Base-by-base conservation (phyloP, 2,329 filamentous ascomycete species). In the Bisporella sp. region DNA sequence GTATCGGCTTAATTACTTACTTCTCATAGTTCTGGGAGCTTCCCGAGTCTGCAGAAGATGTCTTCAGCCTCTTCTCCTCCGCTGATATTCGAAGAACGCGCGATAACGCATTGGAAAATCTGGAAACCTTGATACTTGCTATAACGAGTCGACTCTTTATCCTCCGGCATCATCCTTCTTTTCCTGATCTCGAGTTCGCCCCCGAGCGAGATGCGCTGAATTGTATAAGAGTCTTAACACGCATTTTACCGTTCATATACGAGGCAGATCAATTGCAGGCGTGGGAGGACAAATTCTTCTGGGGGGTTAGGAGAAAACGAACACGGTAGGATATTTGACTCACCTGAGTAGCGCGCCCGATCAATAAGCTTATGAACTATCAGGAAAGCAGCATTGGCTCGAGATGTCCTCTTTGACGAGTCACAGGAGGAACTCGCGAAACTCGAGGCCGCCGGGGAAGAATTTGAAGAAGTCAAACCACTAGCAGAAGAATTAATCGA, bases 261-360 rank as follows among this genome's bases (percentile, higher is more conserved):
- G 93, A 99, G 69, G 85, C 85, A 47, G 91, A 96, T 41, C 78
- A 85, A 48, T 71, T 99, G 46, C 79, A 85, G 54, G 69, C 75
- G 58, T 99, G 93, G 93, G 90, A 97, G 64, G 85, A 95, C 55
- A 82, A 78, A 54, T 96, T 99, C 76, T 96, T 99, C 65, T 97
- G 93, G 93, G 77, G 79, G 1, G 74, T 79, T 44, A 77, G 89
- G 59, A 79, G 81, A 68, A 90, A 84, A 70, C 82, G 78, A 66
- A 89, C 81, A 40, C 58, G 64, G 62, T 64, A 62, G 6, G 50
- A 33, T 48, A 28, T 37, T 41, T 7, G 45, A 35, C 35, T 31
- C 37, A 28, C 7, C 12, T n/a, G 41, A 13, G 32, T 46, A 13
- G 5, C 13, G 21, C 32, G 13, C 59, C 29, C 51, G 21, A 3